Conservation (phyloP, 129 eudicot genomes). For the Tanacetum coccineum region DNA sequence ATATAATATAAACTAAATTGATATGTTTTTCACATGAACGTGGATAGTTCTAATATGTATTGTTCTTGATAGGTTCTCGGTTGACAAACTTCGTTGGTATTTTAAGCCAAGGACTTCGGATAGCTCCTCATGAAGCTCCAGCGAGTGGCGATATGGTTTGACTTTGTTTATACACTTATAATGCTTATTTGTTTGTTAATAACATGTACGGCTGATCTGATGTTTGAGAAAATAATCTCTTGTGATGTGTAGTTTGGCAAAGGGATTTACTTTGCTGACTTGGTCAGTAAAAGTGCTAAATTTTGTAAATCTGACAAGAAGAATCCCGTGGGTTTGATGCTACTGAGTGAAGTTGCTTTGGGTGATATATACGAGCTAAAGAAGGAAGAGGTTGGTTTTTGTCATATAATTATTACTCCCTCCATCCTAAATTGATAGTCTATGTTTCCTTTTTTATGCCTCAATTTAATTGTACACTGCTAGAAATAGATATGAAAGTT, state of each 20-base stretch:
- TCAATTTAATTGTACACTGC: too few species aligned
- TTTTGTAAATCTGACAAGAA: slow-evolving; percentile 86
- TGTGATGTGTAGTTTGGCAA: slow-evolving; percentile 66
- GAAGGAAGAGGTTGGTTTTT: slow-evolving; percentile 55
- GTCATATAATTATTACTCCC: neutral
- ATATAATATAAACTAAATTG: too few species aligned
- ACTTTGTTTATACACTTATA: slow-evolving; percentile 7
- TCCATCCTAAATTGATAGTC: too few species aligned
- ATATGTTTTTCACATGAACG: too few species aligned
- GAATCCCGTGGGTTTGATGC: slow-evolving; percentile 93
- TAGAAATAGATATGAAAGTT: too few species aligned
- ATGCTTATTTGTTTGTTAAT: too few species aligned
- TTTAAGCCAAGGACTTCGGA: slow-evolving; percentile 90
- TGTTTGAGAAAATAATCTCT: slow-evolving; percentile 2
- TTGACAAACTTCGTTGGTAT: slow-evolving; percentile 96
- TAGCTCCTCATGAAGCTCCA: slow-evolving; percentile 99
- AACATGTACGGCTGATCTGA: neutral
- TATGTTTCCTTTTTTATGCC: too few species aligned
- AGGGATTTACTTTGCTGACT: slow-evolving; percentile 95
- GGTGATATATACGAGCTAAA: slow-evolving; percentile 84
- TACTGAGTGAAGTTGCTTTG: slow-evolving; percentile 86
- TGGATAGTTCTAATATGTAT: slow-evolving; percentile 10
- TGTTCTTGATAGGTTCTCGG: slow-evolving; percentile 64
- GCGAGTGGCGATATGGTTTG: slow-evolving; percentile 91
- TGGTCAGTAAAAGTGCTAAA: slow-evolving; percentile 99